phyloP scores from a whole-genome alignment of 306 rosid genomes.

The Betula pendula region DNA sequence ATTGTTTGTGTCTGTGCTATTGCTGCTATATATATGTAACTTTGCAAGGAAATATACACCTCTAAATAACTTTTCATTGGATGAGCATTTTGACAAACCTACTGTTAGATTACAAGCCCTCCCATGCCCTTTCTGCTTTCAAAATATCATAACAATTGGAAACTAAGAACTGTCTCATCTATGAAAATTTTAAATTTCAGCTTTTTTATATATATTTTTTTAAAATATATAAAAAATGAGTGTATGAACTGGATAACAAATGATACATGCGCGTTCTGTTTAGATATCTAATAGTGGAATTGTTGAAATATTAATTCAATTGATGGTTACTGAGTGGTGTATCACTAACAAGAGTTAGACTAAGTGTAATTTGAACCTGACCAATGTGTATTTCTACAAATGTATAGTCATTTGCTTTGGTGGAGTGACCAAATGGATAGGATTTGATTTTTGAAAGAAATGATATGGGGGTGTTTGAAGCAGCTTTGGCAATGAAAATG shows the following conservation, averaged over 20 bases:
- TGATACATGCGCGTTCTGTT: not conserved
- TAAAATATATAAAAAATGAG: not conserved
- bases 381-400: not conserved
- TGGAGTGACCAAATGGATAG: not conserved
- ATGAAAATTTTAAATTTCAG: not conserved
- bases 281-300: no score
- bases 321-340: not conserved
- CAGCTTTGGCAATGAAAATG: conserved; percentile 3
- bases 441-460: not conserved
- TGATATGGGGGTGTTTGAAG: not conserved
- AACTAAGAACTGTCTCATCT: not conserved
- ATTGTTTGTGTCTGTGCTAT: not conserved
- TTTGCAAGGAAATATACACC: not conserved
- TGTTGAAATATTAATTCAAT: not conserved
- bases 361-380: not conserved
- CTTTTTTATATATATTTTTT: no score
- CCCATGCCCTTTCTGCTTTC: not conserved
- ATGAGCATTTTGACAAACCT: not conserved
- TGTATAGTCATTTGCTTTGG: not conserved
- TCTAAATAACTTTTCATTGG: not conserved
- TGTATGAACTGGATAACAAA: not conserved
- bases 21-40: no score
- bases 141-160: not conserved
- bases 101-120: not conserved
- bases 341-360: not conserved